Base-by-base conservation (phyloP, 805 yeast genomes). In the Candida montana region DNA sequence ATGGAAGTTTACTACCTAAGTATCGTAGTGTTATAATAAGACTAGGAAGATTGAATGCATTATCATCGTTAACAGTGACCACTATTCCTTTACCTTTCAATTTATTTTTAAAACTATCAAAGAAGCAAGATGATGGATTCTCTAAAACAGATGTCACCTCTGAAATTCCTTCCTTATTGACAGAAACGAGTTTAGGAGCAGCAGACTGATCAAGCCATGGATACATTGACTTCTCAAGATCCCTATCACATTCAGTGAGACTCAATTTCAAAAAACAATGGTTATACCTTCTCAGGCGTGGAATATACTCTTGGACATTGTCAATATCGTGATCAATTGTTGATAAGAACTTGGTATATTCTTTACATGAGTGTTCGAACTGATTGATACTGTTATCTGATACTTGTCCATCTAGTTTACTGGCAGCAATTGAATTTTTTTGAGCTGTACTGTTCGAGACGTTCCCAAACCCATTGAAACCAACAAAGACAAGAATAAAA, bases 1-100 rank as follows among this genome's bases (percentile, higher is more conserved):
- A 49, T 2, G 67, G 67, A 13, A 53, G 41, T 15, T 58, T 7
- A 63, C 69, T 28, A 53, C 52, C 51, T n/a, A 59, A 46, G 9
- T 51, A 46, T 26, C 69, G 49, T 19, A 67, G 50, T 35, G 74
- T 58, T 3, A 71, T 69, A 23, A 83, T 59, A 12, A 63, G 31
- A 10, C 59, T 54, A 4, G 57, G 42, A 30, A 58, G 47, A 7
- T 62, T 54, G 19, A 40, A 46, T 15, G 63, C 54, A 39, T 58
- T 59, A 6, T 27, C 37, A n/a, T 61, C 59, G 4, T 55, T 45
- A 12, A 61, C 51, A 17, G 62, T 53, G 24, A 66, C 37, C 4
- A 63, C 67, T 23, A 67, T 57, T 4, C 71, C 71, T 42, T 41
- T 39, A 3, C 48, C 46, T 4, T 11, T 12, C 8, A 42, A 27